Conservation (phyloP, 352 stramenopile species). For the Pythium aquatile region DNA sequence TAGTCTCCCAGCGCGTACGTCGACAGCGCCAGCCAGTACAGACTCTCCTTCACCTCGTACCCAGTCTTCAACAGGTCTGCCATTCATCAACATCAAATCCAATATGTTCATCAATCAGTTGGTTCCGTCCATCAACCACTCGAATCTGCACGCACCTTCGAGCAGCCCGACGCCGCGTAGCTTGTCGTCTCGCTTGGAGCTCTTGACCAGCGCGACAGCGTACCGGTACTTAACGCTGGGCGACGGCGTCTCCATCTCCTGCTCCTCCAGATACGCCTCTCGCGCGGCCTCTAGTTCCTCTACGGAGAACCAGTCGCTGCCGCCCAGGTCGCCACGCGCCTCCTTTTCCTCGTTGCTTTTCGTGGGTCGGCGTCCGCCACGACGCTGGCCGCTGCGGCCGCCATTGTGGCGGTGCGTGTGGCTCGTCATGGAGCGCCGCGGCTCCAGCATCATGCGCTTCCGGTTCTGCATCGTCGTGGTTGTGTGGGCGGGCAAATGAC, state of each 20-base stretch:
- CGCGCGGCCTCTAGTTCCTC: conserved; percentile 69
- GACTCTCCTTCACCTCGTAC: conserved; percentile 57
- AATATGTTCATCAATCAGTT: conserved; percentile 8
- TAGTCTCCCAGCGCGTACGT: conserved; percentile 69
- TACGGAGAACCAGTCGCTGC: conserved; percentile 64
- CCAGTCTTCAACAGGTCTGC: conserved; percentile 58
- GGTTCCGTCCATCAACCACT: neutral
- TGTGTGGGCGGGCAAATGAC: neutral
- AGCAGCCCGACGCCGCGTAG: conserved; percentile 64
- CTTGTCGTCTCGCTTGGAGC: conserved; percentile 79
- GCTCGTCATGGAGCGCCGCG: conserved; percentile 11
- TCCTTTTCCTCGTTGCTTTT: conserved; percentile 27
- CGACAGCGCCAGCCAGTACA: conserved; percentile 81
- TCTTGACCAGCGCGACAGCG: conserved; percentile 70
- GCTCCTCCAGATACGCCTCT: conserved; percentile 73
- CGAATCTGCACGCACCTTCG: conserved; percentile 41
- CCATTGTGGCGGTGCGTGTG: neutral
- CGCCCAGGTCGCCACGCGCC: conserved; percentile 5
- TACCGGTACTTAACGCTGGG: conserved; percentile 73
- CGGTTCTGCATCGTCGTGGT: conserved; percentile 25
- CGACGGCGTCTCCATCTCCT: conserved; percentile 71
- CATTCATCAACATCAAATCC: neutral
- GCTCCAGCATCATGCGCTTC: conserved; percentile 15
- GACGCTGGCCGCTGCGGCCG: conserved; percentile 1
- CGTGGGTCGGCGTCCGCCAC: conserved; percentile 1